Evolutionary conservation across 768 basidiomycete species (phyloP).

Genomic region (Trametes meyenii): DNA sequence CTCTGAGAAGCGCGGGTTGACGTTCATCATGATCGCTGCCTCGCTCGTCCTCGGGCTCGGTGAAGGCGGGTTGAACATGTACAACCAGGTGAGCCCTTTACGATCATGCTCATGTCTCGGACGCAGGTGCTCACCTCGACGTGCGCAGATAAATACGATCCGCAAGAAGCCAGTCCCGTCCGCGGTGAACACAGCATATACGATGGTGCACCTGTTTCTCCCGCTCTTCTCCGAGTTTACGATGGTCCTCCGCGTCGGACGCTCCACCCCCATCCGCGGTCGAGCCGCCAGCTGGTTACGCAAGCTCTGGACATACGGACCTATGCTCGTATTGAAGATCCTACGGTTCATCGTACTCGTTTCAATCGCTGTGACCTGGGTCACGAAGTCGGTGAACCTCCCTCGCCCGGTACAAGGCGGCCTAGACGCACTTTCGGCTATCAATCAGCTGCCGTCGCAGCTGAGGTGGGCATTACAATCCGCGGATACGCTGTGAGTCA

Average conservation of each 20-base stretch:
- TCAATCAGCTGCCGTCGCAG: conserved; percentile 2
- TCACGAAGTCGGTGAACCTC: neutral
- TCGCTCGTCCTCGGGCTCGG: conserved; percentile 18
- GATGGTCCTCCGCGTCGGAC: conserved; percentile 39
- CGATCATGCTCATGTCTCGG: too few species aligned
- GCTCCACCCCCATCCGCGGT: conserved; percentile 34
- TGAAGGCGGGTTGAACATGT: neutral
- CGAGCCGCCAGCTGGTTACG: neutral
- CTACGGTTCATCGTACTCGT: conserved; percentile 28
- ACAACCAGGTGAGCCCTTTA: neutral
- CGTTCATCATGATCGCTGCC: conserved; percentile 30
- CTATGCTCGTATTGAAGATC: conserved; percentile 34
- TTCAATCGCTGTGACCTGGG: conserved; percentile 23
- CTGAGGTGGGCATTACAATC: conserved; percentile 1
- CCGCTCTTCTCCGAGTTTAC: conserved; percentile 42
- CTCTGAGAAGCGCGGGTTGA: conserved; percentile 16
- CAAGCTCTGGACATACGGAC: conserved; percentile 16
- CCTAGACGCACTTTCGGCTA: neutral
- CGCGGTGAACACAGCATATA: neutral
- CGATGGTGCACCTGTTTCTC: conserved; percentile 6
- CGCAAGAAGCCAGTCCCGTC: neutral
- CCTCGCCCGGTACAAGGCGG: neutral
- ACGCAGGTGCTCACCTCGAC: neutral
- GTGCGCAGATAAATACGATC: neutral
- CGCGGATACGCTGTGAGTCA: conserved; percentile 6